A percentile compares a stretch with the other conserved stretches of the same genome.
Evolutionary conservation across 352 stramenopile species (phyloP).

Genomic region (Pythium rhizo-oryzae): DNA sequence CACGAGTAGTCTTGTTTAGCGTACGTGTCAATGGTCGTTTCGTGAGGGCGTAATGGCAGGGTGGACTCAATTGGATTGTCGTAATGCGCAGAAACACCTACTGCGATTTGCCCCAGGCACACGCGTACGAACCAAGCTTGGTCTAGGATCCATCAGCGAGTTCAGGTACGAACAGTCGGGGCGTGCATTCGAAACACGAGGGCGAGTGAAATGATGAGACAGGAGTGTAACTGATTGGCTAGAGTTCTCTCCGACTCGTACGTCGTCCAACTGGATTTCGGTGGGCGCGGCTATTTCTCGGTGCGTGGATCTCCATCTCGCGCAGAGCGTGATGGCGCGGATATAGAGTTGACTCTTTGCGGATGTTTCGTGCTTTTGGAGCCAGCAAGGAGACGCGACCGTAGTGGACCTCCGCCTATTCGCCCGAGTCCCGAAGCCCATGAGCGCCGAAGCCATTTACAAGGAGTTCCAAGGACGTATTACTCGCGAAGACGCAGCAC

Average conservation of each 20-base stretch:
- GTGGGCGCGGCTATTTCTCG: conserved; percentile 40
- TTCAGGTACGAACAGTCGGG: conserved; percentile 47
- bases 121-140: conserved; percentile 41
- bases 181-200: too few relatives aligned
- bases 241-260: conserved; percentile 40
- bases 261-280: conserved; percentile 42
- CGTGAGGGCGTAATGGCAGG: too few relatives aligned
- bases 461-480: conserved; percentile 71
- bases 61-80: too few relatives aligned
- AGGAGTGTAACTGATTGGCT: background rate
- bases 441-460: conserved; percentile 66
- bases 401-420: conserved; percentile 75
- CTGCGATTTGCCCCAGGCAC: conserved; percentile 40
- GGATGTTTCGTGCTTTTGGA: background rate
- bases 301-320: conserved; percentile 18
- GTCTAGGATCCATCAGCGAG: conserved; percentile 26
- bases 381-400: conserved; percentile 41
- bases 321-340: background rate
- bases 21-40: conserved; percentile 6
- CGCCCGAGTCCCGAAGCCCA: conserved; percentile 62
- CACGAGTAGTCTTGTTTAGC: background rate
- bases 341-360: background rate
- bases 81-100: conserved; percentile 29
- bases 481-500: conserved; percentile 53
- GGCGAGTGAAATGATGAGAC: background rate